Evolutionary conservation across 495 filamentous ascomycete species (phyloP).

Genomic region (Lophiotrema nucula): DNA sequence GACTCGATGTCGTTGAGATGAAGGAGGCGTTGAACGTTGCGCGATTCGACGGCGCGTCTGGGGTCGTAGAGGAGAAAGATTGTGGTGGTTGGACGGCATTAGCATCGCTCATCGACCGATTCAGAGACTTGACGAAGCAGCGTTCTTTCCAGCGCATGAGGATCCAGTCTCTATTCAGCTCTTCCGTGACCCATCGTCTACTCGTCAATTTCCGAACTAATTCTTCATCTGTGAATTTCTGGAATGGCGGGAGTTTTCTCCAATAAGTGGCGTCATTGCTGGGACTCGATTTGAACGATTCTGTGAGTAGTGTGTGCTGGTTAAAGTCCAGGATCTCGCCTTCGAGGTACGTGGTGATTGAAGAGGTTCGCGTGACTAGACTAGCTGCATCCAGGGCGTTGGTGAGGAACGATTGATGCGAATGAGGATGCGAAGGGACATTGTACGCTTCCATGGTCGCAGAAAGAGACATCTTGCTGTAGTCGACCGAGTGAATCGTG

Average conservation of each 20-base stretch:
- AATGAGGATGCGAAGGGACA: constrained; percentile 51
- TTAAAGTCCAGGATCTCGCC: constrained; percentile 77
- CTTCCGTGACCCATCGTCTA: constrained; percentile 54
- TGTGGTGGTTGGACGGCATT: constrained; percentile 1
- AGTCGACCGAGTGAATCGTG: constrained; percentile 67
- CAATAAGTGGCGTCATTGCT: constrained; percentile 68
- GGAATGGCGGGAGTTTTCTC: constrained; percentile 68
- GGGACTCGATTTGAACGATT: constrained; percentile 60
- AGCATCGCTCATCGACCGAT: constrained; percentile 15
- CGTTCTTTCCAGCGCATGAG: constrained; percentile 81
- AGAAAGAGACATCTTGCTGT: constrained; percentile 60
- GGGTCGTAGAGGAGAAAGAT: neutral
- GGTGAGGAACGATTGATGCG: constrained; percentile 23
- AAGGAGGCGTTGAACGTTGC: neutral
- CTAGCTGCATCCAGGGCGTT: constrained; percentile 15
- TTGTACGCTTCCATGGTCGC: constrained; percentile 80
- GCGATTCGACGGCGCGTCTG: neutral
- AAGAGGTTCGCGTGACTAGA: constrained; percentile 56
- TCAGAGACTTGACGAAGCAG: constrained; percentile 60
- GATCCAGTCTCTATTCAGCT: constrained; percentile 60
- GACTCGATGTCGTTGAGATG: neutral
- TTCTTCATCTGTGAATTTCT: constrained; percentile 55
- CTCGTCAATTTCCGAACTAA: constrained; percentile 60
- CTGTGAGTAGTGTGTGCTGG: constrained; percentile 65
- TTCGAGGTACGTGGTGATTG: constrained; percentile 70